Percentiles rank a stretch among this genome's conserved stretches.
phyloP scores from a whole-genome alignment of 495 filamentous ascomycete genomes.

The Daldinia concentrica region DNA sequence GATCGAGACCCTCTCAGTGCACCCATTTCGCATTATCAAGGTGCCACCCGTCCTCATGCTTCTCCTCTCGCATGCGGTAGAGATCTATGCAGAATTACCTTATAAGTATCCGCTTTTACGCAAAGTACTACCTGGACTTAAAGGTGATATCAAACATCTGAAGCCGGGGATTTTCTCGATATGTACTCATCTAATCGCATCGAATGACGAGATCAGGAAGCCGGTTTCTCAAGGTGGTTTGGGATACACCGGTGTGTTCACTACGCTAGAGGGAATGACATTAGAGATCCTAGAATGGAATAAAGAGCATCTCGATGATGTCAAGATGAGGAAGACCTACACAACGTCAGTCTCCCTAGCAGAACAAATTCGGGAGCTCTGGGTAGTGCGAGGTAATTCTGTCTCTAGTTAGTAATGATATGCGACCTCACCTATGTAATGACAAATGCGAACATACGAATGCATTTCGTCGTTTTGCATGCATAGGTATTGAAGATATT shows the following conservation, averaged over 20 bases:
- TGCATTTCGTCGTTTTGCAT: too few species aligned
- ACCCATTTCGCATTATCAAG: slow-evolving; percentile 47
- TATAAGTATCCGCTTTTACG: slow-evolving; percentile 51
- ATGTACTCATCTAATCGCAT: slow-evolving; percentile 60
- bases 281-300: slow-evolving; percentile 66
- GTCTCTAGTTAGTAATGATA: slow-evolving; percentile 6
- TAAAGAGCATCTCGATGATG: slow-evolving; percentile 45
- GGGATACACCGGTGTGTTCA: slow-evolving; percentile 61
- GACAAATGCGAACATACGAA: too few species aligned
- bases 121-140: slow-evolving; percentile 54
- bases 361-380: slow-evolving; percentile 50
- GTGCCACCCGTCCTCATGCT: slow-evolving; percentile 57
- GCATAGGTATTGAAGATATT: too few species aligned
- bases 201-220: slow-evolving; percentile 55
- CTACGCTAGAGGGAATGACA: slow-evolving; percentile 64
- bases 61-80: slow-evolving; percentile 58
- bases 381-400: slow-evolving; percentile 29
- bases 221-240: slow-evolving; percentile 59
- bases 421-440: not conserved
- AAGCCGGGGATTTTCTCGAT: slow-evolving; percentile 65
- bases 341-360: slow-evolving; percentile 54
- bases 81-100: slow-evolving; percentile 59
- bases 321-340: slow-evolving; percentile 44
- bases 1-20: slow-evolving; percentile 44
- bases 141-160: slow-evolving; percentile 58